Percentiles rank a stretch among this genome's conserved stretches.
phyloP scores from a whole-genome alignment of 2,329 filamentous ascomycete species.

The Alternaria gaisen region DNA sequence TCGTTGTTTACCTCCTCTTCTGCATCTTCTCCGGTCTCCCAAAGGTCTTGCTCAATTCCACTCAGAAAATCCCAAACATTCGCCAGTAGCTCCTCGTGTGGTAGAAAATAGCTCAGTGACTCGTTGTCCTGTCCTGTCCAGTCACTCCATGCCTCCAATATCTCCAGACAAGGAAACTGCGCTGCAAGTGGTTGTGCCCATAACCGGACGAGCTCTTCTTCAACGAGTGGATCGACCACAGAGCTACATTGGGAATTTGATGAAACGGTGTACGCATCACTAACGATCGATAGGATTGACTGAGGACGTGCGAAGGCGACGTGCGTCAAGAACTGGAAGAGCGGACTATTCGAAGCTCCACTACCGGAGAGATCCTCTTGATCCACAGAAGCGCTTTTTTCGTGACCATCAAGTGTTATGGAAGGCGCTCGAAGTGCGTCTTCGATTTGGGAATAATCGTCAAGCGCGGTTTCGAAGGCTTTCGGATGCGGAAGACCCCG shows the following conservation, averaged over 20 bases:
- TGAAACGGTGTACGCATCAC: conserved; percentile 26
- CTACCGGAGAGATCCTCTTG: neutral
- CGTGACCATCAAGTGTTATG: conserved; percentile 10
- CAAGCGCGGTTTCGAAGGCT: neutral
- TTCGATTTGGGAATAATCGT: neutral
- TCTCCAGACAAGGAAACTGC: conserved; percentile 42
- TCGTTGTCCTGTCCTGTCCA: conserved; percentile 41
- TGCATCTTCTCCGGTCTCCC: conserved; percentile 39
- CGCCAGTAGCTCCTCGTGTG: conserved; percentile 40
- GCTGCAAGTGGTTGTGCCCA: conserved; percentile 39
- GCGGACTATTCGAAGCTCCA: conserved; percentile 10
- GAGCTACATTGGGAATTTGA: conserved; percentile 19
- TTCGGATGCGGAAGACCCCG: neutral
- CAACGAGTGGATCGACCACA: conserved; percentile 28
- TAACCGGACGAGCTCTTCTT: conserved; percentile 38
- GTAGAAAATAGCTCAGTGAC: conserved; percentile 43
- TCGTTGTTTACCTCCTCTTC: conserved; percentile 17
- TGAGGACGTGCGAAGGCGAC: conserved; percentile 43
- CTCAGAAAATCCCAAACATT: conserved; percentile 47
- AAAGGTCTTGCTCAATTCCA: conserved; percentile 46
- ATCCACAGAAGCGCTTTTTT: neutral
- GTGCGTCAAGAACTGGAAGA: conserved; percentile 38
- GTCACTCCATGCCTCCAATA: conserved; percentile 48
- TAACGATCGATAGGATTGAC: conserved; percentile 31
- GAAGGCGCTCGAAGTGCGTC: neutral